A percentile compares a stretch with the other conserved stretches of the same genome.
Evolutionary conservation across 106 monocot genomes (phyloP).

Genomic region (Dioscorea zingiberensis): DNA sequence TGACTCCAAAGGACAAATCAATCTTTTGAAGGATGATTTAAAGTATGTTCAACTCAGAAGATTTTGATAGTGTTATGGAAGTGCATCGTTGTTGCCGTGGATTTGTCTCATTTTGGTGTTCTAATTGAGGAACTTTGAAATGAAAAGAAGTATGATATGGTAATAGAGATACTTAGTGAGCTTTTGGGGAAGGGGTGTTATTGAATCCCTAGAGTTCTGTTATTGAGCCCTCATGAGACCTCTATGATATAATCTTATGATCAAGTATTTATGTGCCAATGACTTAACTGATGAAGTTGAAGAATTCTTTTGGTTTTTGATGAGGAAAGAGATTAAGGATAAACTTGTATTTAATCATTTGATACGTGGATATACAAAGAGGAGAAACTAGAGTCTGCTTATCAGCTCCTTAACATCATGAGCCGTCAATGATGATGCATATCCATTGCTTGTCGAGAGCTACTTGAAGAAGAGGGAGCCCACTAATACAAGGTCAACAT

Average conservation of each 20-base stretch:
- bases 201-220: constrained; percentile 26
- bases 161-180: constrained; percentile 55
- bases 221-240: constrained; percentile 38
- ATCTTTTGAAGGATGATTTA: constrained; percentile 60
- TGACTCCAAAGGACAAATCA: constrained; percentile 65
- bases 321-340: constrained; percentile 94
- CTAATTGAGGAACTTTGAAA: constrained; percentile 70
- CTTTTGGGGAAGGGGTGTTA: constrained; percentile 54
- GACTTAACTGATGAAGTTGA: constrained; percentile 67
- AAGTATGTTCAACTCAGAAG: constrained; percentile 42
- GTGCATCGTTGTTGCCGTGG: constrained; percentile 30
- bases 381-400: constrained; percentile 52
- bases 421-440: constrained; percentile 52
- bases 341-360: constrained; percentile 63
- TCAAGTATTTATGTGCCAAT: constrained; percentile 55
- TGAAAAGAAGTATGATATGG: constrained; percentile 36
- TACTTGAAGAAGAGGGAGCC: constrained; percentile 79
- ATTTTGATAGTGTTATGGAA: constrained; percentile 57
- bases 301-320: constrained; percentile 78
- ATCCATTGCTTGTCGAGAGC: constrained; percentile 53
- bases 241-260: constrained; percentile 81
- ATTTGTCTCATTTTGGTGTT: constrained; percentile 50
- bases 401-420: constrained; percentile 77
- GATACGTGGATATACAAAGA: constrained; percentile 78
- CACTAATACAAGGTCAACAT: constrained; percentile 61